These are phyloP conservation scores for Colletotrichum nymphaeae DNA, from an alignment of 2,329 filamentous ascomycete species.

Conservation along the genomic window DNA sequence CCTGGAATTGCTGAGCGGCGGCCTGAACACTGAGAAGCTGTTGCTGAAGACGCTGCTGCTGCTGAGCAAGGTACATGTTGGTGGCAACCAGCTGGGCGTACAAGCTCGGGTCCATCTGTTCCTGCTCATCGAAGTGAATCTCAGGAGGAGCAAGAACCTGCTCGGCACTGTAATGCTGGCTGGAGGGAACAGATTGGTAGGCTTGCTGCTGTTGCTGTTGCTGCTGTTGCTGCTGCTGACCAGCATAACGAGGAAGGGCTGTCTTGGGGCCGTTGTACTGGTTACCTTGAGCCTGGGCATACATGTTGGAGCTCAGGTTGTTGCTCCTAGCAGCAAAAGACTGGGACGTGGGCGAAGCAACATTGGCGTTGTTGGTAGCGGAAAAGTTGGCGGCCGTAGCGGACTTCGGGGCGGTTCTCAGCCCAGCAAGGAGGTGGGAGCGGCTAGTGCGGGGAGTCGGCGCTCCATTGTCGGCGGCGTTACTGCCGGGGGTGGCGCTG, in stretches of 20 bases:
- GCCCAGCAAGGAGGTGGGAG: conserved; percentile 91
- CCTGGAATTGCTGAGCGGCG: conserved; percentile 85
- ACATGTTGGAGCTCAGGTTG: conserved; percentile 56
- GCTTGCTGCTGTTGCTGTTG: conserved; percentile 46
- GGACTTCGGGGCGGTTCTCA: conserved; percentile 94
- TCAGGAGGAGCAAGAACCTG: conserved; percentile 88
- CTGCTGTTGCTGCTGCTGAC: conserved; percentile 46
- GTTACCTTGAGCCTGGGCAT: conserved; percentile 55
- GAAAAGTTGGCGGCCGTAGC: conserved; percentile 74
- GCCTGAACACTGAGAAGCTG: conserved; percentile 87
- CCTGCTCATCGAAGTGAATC: conserved; percentile 77
- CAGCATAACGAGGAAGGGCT: conserved; percentile 62
- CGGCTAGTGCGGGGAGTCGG: conserved; percentile 93
- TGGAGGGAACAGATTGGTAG: conserved; percentile 41
- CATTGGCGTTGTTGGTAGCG: conserved; percentile 65
- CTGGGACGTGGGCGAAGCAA: conserved; percentile 55
- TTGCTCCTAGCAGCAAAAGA: conserved; percentile 53
- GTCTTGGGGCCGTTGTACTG: conserved; percentile 66
- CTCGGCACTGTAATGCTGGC: conserved; percentile 74
- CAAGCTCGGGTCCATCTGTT: conserved; percentile 84
- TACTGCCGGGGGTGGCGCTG: conserved; percentile 74
- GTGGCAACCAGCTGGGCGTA: conserved; percentile 92
- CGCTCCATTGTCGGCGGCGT: conserved; percentile 73
- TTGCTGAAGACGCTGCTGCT: conserved; percentile 95
- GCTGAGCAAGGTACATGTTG: conserved; percentile 91